phyloP scores from a whole-genome alignment of 129 eudicot genomes.

The Kitagawia praeruptora region DNA sequence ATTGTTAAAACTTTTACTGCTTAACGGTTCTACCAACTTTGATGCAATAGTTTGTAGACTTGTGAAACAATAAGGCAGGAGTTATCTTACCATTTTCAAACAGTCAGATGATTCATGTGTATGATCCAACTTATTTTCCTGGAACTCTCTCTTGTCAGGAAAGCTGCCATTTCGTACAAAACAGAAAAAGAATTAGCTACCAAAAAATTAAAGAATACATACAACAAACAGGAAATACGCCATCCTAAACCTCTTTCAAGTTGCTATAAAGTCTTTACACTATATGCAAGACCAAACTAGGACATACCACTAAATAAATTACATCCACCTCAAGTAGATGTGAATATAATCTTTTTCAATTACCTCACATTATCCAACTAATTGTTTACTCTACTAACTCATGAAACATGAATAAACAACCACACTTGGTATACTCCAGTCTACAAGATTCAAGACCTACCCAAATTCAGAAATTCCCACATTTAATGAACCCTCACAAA shows the following conservation, averaged over 20 bases:
- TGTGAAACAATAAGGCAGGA: conserved; percentile 1
- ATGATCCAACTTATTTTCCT: conserved; percentile 31
- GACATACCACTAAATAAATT: neutral
- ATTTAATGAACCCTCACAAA: neutral
- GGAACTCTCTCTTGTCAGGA: conserved; percentile 46
- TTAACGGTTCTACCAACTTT: neutral
- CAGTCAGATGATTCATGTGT: conserved; percentile 26
- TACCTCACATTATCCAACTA: neutral
- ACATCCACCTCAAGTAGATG: neutral
- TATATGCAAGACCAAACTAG: neutral
- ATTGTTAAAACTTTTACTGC: neutral
- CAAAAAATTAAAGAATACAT: neutral
- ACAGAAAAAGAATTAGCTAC: conserved; percentile 3
- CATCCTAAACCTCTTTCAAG: neutral
- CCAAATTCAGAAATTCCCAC: neutral
- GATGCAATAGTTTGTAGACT: neutral
- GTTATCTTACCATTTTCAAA: conserved; percentile 44
- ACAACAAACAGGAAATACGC: neutral
- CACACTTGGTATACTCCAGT: neutral
- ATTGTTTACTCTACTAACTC: neutral
- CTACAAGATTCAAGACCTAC: neutral
- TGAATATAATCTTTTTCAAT: neutral
- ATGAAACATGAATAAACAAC: neutral
- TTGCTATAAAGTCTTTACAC: neutral
- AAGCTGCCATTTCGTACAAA: conserved; percentile 50